Percentiles rank a stretch among this genome's conserved stretches.
These are phyloP conservation scores for Colletotrichum sansevieriae DNA, from an alignment of 2,329 filamentous ascomycete genomes.

Conservation along the genomic window DNA sequence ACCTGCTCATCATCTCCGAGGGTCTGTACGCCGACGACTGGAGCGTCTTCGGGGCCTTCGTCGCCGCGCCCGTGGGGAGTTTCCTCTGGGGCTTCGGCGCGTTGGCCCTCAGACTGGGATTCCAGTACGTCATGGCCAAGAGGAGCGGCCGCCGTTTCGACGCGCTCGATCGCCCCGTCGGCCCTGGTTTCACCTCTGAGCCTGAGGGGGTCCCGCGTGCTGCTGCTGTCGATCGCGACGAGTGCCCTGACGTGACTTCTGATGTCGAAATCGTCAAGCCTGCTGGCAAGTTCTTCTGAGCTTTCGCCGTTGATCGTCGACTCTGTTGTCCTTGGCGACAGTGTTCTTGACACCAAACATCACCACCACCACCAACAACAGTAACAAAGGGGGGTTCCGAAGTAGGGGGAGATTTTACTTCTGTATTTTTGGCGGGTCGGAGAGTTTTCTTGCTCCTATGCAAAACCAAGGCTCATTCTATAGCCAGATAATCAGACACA, in stretches of 20 bases:
- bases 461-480: conserved; percentile 28
- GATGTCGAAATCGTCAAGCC: conserved; percentile 54
- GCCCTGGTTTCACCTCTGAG: conserved; percentile 31
- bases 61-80: conserved; percentile 82
- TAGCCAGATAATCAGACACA: conserved; percentile 33
- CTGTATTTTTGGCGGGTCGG: conserved; percentile 15
- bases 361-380: neutral
- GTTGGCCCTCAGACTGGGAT: conserved; percentile 69
- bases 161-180: conserved; percentile 70
- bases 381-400: neutral
- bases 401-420: conserved; percentile 18
- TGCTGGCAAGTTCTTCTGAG: conserved; percentile 68
- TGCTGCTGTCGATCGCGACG: conserved; percentile 44
- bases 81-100: conserved; percentile 78
- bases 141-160: conserved; percentile 72
- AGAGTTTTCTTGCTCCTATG: conserved; percentile 23
- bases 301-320: too few species aligned
- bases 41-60: conserved; percentile 86
- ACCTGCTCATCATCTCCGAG: conserved; percentile 78
- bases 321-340: neutral
- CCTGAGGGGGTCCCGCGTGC: conserved; percentile 35
- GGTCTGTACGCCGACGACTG: conserved; percentile 84
- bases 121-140: conserved; percentile 70
- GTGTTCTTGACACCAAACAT: neutral
- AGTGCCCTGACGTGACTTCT: conserved; percentile 46